Conservation (phyloP, 345 rosid species). For the Rhizophora apiculata region DNA sequence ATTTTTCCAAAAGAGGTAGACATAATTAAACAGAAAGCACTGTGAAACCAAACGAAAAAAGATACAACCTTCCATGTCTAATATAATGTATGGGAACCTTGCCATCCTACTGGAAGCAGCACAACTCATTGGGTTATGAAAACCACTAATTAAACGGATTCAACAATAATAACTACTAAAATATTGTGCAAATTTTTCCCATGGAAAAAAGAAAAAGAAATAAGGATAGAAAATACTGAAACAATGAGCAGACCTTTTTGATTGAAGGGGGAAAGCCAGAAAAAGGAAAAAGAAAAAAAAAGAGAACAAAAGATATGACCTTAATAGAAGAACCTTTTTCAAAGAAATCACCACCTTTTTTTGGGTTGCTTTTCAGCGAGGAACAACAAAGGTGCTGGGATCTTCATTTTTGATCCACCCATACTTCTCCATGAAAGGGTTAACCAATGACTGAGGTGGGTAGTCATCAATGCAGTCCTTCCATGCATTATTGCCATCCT, state of each 20-base stretch:
- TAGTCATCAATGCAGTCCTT: conserved; percentile 58
- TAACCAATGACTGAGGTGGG: conserved; percentile 64
- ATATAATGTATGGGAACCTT: conserved; percentile 4
- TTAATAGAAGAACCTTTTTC: not conserved
- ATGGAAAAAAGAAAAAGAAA: not conserved
- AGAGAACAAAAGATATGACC: not conserved
- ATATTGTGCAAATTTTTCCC: not conserved
- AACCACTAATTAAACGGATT: conserved; percentile 17
- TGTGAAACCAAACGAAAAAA: too few species aligned
- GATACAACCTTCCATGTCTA: not conserved
- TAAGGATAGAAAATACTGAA: not conserved
- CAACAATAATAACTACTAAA: conserved; percentile 7
- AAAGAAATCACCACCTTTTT: not conserved
- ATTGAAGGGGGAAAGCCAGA: not conserved
- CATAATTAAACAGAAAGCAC: not conserved
- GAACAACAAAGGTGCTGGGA: conserved; percentile 50
- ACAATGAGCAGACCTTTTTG: not conserved
- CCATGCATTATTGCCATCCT: conserved; percentile 52
- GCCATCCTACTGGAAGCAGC: conserved; percentile 14
- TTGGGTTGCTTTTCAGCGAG: not conserved
- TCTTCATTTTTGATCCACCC: conserved; percentile 92
- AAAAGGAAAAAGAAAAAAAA: not conserved
- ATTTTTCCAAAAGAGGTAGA: not conserved
- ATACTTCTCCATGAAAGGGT: conserved; percentile 75
- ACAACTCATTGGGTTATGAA: conserved; percentile 21